These are phyloP conservation scores for Styphnolobium japonicum DNA, from an alignment of 306 rosid species.

Conservation along the genomic window DNA sequence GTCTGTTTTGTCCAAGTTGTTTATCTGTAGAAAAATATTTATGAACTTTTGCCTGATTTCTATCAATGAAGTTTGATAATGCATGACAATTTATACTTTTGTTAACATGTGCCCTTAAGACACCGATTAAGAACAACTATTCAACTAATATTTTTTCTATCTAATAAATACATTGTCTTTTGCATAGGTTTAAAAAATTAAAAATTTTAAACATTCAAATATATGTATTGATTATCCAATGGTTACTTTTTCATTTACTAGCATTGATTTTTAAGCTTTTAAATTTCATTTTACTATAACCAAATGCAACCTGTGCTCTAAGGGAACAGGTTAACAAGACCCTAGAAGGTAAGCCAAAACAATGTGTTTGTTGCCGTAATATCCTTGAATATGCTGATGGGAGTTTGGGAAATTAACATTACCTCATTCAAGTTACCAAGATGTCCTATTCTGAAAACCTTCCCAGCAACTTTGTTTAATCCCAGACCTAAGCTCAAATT, in stretches of 20 bases:
- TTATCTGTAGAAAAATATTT: too few relatives aligned
- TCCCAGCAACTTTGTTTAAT: conserved; percentile 93
- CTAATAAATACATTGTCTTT: not conserved
- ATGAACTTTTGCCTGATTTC: too few relatives aligned
- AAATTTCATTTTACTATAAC: not conserved
- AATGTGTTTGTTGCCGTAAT: not conserved
- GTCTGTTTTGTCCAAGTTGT: too few relatives aligned
- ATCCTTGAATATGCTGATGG: conserved; percentile 6
- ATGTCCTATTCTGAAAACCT: conserved; percentile 98
- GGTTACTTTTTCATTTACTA: not conserved
- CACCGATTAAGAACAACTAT: not conserved
- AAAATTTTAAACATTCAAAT: too few relatives aligned
- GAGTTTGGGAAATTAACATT: conserved; percentile 8
- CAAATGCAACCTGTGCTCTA: not conserved
- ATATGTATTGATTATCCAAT: not conserved
- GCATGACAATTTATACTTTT: too few relatives aligned
- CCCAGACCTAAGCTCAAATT: conserved; percentile 95
- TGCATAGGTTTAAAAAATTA: not conserved
- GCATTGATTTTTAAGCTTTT: not conserved
- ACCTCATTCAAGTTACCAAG: conserved; percentile 96
- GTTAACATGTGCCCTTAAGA: too few relatives aligned
- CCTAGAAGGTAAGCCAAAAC: not conserved
- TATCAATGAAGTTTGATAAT: too few relatives aligned
- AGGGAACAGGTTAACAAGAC: not conserved
- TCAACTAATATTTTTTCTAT: not conserved